Conservation (phyloP, 2,329 filamentous ascomycete species). For the Talaromyces sp. region DNA sequence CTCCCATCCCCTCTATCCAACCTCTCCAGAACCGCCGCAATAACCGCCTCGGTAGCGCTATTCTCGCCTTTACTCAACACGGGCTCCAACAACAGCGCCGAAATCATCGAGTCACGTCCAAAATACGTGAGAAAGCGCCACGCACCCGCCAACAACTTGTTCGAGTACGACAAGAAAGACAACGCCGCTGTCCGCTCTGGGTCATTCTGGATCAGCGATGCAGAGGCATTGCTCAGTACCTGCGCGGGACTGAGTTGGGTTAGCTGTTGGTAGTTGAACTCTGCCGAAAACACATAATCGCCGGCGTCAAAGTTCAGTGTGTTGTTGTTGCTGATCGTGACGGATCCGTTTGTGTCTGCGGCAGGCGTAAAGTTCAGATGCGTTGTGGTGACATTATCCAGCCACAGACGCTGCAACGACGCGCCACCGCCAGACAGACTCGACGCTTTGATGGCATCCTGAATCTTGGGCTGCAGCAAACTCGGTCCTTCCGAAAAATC, state of each 20-base stretch:
- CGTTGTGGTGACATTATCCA: constrained; percentile 58
- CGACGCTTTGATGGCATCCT: constrained; percentile 47
- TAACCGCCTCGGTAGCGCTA: constrained; percentile 57
- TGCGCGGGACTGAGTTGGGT: constrained; percentile 47
- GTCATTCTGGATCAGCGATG: constrained; percentile 41
- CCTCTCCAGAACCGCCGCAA: constrained; percentile 56
- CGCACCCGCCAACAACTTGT: constrained; percentile 59
- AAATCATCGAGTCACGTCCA: constrained; percentile 61
- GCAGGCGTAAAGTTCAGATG: constrained; percentile 45
- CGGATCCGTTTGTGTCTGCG: constrained; percentile 18
- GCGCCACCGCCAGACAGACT: constrained; percentile 39
- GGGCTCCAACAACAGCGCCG: constrained; percentile 53
- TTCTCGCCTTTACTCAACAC: constrained; percentile 53
- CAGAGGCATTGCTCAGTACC: constrained; percentile 47
- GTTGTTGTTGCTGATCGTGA: constrained; percentile 33
- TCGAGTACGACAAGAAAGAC: constrained; percentile 59
- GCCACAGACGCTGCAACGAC: constrained; percentile 52
- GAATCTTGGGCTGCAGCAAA: constrained; percentile 48
- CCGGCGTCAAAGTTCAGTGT: constrained; percentile 47
- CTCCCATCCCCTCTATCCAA: constrained; percentile 56
- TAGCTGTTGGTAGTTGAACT: constrained; percentile 59
- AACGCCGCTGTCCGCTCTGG: constrained; percentile 49
- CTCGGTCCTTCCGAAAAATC: constrained; percentile 58
- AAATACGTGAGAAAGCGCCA: constrained; percentile 66
- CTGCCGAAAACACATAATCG: constrained; percentile 54